Base-by-base conservation (phyloP, 2,329 filamentous ascomycete genomes). In the Allantophomopsis cytisporea region DNA sequence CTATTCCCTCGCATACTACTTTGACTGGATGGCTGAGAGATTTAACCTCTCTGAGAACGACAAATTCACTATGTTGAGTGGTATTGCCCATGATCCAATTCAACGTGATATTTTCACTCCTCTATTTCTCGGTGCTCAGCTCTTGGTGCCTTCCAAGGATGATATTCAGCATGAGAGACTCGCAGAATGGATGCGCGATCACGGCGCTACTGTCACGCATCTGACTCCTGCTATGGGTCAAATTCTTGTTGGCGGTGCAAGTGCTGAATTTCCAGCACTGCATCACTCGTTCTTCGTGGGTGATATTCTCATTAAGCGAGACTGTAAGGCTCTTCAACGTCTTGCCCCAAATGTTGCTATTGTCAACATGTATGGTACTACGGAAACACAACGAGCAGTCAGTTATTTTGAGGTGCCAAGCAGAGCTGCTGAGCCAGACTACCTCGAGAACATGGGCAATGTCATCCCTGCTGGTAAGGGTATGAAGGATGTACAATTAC, bases 181-280 rank as follows among this genome's bases (percentile, higher is more conserved):
- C 12, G 80, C 80, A 4, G 86, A 94, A 54, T 98, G 91, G 91
- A 85, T 95, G 71, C 68, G 70, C 39, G 73, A 80, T 39, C 73
- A 83, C 53, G 63, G 71, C 40, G 76, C 83, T 2, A 94, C 80
- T 13, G 83, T 87, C 15, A 86, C 82, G 11, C 91, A 96, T 60
- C 63, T 96, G 31, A 98, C 91, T 1, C 91, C 91, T 8, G 91
- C 91, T 41, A 95, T 96, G 88, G 88, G 88, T 40, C 85, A 95
- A 51, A 91, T 96, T 44, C 65, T 96, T 2, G 80, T 89, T n/a
- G 88, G 87, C 34, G 85, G 83, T 48, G 83, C 86, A 17, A 79
- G 65, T 3, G 78, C 84, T 0, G 60, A 83, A 47, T 93, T 95
- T 52, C 81, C 85, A 1, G 68, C 71, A 11, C 66, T 96, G n/a